A percentile compares a stretch with the other conserved stretches of the same genome.
Evolutionary conservation across 345 rosid genomes (phyloP).

Genomic region (Turritis glabra): DNA sequence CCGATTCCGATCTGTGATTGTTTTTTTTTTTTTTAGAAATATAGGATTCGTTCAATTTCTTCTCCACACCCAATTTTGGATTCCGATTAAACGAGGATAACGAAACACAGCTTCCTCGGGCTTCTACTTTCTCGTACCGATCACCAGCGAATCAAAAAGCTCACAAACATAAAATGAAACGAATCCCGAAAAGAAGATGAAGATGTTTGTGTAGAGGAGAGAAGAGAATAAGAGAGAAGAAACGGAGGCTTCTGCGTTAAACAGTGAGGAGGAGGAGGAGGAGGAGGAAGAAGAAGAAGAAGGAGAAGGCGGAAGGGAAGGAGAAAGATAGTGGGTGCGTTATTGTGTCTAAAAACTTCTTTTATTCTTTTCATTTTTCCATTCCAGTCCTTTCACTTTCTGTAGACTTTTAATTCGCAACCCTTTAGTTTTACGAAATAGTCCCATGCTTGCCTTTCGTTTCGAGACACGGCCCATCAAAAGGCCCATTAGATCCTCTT

Average conservation of each 20-base stretch:
- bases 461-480: conserved; percentile 12
- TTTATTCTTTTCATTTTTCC: conserved; percentile 25
- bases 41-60: conserved; percentile 18
- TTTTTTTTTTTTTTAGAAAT: background rate
- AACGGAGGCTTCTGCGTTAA: conserved; percentile 36
- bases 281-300: background rate
- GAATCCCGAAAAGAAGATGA: no score
- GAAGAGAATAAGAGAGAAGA: background rate
- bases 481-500: conserved; percentile 23
- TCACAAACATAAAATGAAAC: no score
- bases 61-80: background rate
- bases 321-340: conserved; percentile 40
- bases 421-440: background rate
- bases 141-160: conserved; percentile 9
- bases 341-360: conserved; percentile 32
- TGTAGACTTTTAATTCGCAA: background rate
- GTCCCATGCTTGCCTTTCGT: background rate
- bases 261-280: conserved; percentile 32
- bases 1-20: conserved; percentile 30
- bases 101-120: conserved; percentile 5
- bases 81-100: background rate
- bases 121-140: conserved; percentile 19
- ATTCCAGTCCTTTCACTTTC: background rate
- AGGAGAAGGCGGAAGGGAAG: conserved; percentile 20
- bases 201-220: background rate